Evolutionary conservation across 2,329 filamentous ascomycete species (phyloP).

Genomic region (Plenodomus tracheiphilus): DNA sequence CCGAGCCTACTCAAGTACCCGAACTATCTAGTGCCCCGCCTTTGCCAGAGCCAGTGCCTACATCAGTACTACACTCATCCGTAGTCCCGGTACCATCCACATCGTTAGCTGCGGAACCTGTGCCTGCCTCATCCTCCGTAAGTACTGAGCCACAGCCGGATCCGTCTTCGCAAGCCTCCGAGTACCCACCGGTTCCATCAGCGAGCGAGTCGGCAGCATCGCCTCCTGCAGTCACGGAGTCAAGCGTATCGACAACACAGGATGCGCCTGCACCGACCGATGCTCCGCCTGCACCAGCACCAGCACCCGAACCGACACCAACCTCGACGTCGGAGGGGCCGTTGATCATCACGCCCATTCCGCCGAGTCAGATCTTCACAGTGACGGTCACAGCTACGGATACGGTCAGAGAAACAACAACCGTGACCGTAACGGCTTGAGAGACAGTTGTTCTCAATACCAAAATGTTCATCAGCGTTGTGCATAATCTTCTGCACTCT

Average conservation of each 20-base stretch:
- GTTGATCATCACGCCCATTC: slow-evolving; percentile 39
- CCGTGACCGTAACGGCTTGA: slow-evolving; percentile 25
- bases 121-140: background rate
- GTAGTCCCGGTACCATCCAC: background rate
- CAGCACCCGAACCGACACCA: slow-evolving; percentile 4
- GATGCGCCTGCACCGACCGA: slow-evolving; percentile 1
- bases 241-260: background rate
- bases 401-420: slow-evolving; percentile 32
- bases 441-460: background rate
- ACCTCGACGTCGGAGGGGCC: slow-evolving; percentile 26
- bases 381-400: slow-evolving; percentile 39
- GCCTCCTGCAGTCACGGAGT: background rate
- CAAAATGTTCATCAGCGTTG: background rate
- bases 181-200: background rate
- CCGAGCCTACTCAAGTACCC: slow-evolving; percentile 5
- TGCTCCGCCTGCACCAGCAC: slow-evolving; percentile 3
- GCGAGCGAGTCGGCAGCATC: background rate
- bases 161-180: background rate
- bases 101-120: background rate
- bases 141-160: too few species aligned
- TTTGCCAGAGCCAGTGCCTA: background rate
- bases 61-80: background rate
- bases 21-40: background rate
- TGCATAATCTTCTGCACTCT: background rate
- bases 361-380: slow-evolving; percentile 37